Evolutionary conservation across 345 rosid species (phyloP).

Genomic region (Pugionium dolabratum): DNA sequence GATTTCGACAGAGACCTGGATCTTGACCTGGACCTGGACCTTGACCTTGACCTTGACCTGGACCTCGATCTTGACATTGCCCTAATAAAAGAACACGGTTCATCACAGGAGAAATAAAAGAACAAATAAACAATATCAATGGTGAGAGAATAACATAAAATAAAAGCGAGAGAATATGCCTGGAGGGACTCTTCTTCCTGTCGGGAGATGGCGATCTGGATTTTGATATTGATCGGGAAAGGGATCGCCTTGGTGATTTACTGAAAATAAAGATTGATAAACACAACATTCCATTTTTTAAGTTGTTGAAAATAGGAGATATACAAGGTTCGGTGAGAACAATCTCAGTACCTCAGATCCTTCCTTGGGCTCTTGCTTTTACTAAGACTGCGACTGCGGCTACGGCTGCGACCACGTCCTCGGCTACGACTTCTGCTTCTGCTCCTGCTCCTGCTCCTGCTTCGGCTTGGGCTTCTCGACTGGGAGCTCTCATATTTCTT

Average conservation of each 20-base stretch:
- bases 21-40: conserved; percentile 36
- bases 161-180: no score
- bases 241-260: conserved; percentile 58
- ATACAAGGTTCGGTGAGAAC: background rate
- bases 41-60: conserved; percentile 21
- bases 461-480: conserved; percentile 69
- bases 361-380: conserved; percentile 64
- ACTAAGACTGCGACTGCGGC: conserved; percentile 56
- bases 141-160: no score
- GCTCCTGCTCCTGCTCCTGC: conserved; percentile 53
- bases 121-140: background rate
- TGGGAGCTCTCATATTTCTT: conserved; percentile 61
- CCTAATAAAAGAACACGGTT: conserved; percentile 3
- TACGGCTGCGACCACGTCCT: conserved; percentile 33
- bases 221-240: conserved; percentile 63
- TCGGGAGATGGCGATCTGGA: conserved; percentile 74
- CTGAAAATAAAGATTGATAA: conserved; percentile 38
- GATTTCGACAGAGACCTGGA: conserved; percentile 59
- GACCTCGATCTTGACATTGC: conserved; percentile 26
- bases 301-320: background rate
- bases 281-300: conserved; percentile 4
- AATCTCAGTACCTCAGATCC: conserved; percentile 50
- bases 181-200: conserved; percentile 26
- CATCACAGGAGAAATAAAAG: background rate
- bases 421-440: conserved; percentile 46